These are phyloP conservation scores for Aristolochia fimbriata DNA, from an alignment of 164 flowering plant genomes.

Conservation along the genomic window DNA sequence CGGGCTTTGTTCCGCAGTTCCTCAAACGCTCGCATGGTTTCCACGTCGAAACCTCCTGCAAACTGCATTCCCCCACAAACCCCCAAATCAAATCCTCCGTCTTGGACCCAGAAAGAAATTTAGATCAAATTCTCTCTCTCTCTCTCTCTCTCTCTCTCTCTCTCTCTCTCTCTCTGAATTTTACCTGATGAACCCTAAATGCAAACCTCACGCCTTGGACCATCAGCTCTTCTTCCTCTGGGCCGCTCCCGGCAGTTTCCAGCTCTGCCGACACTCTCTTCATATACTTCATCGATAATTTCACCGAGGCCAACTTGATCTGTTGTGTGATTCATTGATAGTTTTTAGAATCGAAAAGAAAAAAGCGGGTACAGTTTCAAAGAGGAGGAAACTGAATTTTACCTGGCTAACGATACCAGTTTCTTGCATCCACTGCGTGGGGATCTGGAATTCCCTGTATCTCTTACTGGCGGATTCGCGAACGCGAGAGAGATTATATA, in stretches of 20 bases:
- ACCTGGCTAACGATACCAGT: constrained; percentile 83
- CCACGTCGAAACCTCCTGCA: constrained; percentile 95
- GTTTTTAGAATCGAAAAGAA: too few species aligned
- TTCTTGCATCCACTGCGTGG: constrained; percentile 87
- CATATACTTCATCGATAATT: constrained; percentile 86
- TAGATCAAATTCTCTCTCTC: background rate
- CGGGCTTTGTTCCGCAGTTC: constrained; percentile 78
- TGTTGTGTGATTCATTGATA: constrained; percentile 21
- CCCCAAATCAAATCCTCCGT: background rate
- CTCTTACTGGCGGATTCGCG: constrained; percentile 70
- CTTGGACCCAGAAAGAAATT: background rate
- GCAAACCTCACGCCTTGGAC: constrained; percentile 91
- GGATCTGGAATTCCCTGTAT: constrained; percentile 59
- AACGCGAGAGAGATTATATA: constrained; percentile 65
- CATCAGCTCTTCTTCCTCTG: constrained; percentile 88
- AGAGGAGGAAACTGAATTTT: background rate
- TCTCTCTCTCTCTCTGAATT: too few species aligned
- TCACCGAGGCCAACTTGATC: constrained; percentile 93
- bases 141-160: too few species aligned
- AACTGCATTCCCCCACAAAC: constrained; percentile 50
- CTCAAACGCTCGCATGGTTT: constrained; percentile 89
- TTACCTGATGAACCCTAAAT: constrained; percentile 94
- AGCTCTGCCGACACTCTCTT: constrained; percentile 83
- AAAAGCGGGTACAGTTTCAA: too few species aligned
- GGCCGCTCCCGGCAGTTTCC: constrained; percentile 50